These are phyloP conservation scores for Camellia lanceoleosa DNA, from an alignment of 148 eudicot species.

Conservation along the genomic window DNA sequence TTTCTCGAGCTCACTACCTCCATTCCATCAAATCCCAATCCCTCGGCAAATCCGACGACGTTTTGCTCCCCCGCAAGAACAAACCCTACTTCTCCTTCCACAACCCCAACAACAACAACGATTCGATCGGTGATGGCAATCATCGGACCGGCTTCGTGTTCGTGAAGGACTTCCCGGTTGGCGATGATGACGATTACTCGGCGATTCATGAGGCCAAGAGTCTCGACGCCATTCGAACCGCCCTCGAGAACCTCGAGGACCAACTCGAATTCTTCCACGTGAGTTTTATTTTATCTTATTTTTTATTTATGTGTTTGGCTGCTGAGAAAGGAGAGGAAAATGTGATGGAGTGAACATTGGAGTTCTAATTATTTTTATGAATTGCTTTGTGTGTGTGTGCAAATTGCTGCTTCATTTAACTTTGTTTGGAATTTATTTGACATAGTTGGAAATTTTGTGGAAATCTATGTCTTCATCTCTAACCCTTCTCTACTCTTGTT, in stretches of 20 bases:
- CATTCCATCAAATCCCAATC: conserved; percentile 53
- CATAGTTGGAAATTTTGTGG: no score
- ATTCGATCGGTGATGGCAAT: no score
- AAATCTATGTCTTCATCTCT: no score
- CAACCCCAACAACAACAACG: no score
- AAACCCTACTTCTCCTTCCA: neutral
- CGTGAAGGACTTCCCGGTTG: conserved; percentile 44
- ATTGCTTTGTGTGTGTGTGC: no score
- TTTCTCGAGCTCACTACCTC: conserved; percentile 72
- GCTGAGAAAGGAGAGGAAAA: neutral
- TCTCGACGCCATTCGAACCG: conserved; percentile 75
- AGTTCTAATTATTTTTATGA: neutral
- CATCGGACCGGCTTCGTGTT: conserved; percentile 52
- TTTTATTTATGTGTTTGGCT: neutral
- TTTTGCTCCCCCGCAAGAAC: conserved; percentile 4
- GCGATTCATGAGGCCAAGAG: conserved; percentile 80
- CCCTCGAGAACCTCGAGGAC: conserved; percentile 88
- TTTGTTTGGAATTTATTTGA: no score
- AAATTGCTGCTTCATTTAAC: no score
- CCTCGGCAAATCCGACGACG: conserved; percentile 21
- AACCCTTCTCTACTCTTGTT: no score
- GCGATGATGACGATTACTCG: conserved; percentile 39
- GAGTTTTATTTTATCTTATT: conserved; percentile 17
- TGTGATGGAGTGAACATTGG: neutral
- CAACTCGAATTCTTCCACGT: conserved; percentile 91